Base-by-base conservation (phyloP, 225 moss, liverwort and hornwort genomes). In the Polytrichum formosum region DNA sequence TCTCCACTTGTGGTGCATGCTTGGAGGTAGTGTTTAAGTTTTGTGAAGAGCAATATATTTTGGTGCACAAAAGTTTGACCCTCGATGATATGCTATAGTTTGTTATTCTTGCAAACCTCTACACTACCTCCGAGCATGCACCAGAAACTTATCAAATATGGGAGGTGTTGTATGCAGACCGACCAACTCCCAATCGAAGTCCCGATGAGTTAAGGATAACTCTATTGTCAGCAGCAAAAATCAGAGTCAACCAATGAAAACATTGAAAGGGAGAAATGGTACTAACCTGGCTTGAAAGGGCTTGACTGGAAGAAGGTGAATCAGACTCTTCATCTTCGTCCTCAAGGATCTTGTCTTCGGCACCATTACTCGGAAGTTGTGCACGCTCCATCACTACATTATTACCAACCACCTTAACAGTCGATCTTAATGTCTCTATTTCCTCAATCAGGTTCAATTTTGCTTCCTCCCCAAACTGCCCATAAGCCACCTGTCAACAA, bases 381-480 rank as follows among this genome's bases (percentile, higher is more conserved):
- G 83, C 74, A 22, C 37, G 71, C 16, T 25, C 54, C 76, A 77
- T 33, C 26, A 74, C 54, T 5, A 70, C 56, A 59, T 26, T 78
- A 55, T 73, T 73, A 60, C 80, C 75, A 4, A 79, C 72, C 18
- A 79, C 77, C 56, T 72, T 70, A 4, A 85, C 79, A 64, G 79
- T 79, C 7, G 80, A 78, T 70, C 74, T 70, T 17, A 86, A 73
- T 1, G 61, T 73, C 56, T 78, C 78, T 26, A 83, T 67, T 66
- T 83, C 83, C 67, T 78, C 76, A 3, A 88, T 77, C 61, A 95
- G 70, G 62, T 95, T 92, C 67, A 92, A 68, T 64, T 83, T 85
- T 23, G 91, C 89, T 55, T 83, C 79, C 59, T 83, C 86, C 70
- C 95, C 95, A 69, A 91, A 85, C 73, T 90, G 91, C 53, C 84